These are phyloP conservation scores for Globisporangium cystogenes DNA, from an alignment of 352 stramenopile species.

Conservation along the genomic window DNA sequence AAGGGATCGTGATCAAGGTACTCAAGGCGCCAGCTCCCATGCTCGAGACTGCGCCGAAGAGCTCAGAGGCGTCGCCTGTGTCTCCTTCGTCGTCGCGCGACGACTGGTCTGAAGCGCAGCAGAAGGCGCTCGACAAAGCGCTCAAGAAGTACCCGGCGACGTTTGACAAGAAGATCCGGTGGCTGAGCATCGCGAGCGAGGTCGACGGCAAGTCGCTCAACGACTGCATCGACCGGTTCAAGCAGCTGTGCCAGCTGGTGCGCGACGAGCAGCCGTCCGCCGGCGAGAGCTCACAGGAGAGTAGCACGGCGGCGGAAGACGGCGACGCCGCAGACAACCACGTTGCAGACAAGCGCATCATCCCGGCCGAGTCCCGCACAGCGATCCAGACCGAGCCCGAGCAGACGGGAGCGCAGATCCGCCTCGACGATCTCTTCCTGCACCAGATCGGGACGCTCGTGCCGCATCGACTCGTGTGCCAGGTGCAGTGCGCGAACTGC, in stretches of 20 bases:
- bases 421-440: slow-evolving; percentile 66
- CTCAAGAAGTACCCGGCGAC: slow-evolving; percentile 66
- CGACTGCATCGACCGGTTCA: slow-evolving; percentile 81
- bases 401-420: slow-evolving; percentile 42
- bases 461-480: slow-evolving; percentile 50
- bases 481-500: slow-evolving; percentile 69
- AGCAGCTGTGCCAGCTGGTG: slow-evolving; percentile 50
- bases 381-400: slow-evolving; percentile 50
- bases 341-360: slow-evolving; percentile 40
- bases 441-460: slow-evolving; percentile 75
- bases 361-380: slow-evolving; percentile 34
- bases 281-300: background rate
- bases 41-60: background rate
- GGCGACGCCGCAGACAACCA: slow-evolving; percentile 5
- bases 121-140: slow-evolving; percentile 55
- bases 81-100: slow-evolving; percentile 2
- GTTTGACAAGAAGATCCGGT: slow-evolving; percentile 69
- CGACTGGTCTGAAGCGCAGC: slow-evolving; percentile 60
- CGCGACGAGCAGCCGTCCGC: slow-evolving; percentile 14
- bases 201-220: slow-evolving; percentile 66
- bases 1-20: slow-evolving; percentile 10
- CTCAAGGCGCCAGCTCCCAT: slow-evolving; percentile 1
- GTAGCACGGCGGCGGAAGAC: slow-evolving; percentile 6
- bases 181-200: slow-evolving; percentile 56
- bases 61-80: background rate